Evolutionary conservation across 164 flowering plant species (phyloP).

Genomic region (Magnolia changhungtana): DNA sequence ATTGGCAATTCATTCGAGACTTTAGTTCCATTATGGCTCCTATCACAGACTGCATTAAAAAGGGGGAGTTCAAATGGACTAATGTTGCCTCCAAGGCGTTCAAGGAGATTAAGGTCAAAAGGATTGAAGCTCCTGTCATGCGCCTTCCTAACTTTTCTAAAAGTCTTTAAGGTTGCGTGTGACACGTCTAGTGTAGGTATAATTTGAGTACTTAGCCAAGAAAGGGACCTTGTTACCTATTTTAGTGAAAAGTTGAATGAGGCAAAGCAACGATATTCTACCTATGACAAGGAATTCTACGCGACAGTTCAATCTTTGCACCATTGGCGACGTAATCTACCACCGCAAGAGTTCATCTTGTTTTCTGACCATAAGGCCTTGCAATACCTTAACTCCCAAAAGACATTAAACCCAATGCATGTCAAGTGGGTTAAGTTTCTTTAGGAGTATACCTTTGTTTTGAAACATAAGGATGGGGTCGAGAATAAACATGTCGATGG

Average conservation of each 20-base stretch:
- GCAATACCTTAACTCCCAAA: neutral
- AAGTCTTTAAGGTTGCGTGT: neutral
- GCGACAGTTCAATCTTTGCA: neutral
- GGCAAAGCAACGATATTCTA: neutral
- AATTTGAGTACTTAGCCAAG: neutral
- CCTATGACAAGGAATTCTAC: neutral
- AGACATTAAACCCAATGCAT: neutral
- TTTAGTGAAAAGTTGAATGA: slow-evolving; percentile 1
- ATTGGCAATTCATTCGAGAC: neutral
- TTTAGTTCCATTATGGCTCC: neutral
- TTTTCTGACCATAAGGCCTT: neutral
- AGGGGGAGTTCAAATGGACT: neutral
- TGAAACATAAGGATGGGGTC: neutral
- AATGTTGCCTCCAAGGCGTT: neutral
- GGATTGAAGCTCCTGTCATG: neutral
- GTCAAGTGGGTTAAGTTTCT: neutral
- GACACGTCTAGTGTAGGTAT: neutral
- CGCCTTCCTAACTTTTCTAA: neutral
- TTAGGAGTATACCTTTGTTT: neutral
- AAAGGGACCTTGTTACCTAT: neutral
- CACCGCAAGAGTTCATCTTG: neutral
- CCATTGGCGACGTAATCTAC: neutral
- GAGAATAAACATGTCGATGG: neutral
- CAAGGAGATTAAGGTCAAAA: neutral
- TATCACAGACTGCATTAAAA: neutral